Percentiles rank a stretch among this genome's conserved stretches.
Evolutionary conservation across 805 yeast species (phyloP).

Genomic region (Danielozyma ontarioensis): DNA sequence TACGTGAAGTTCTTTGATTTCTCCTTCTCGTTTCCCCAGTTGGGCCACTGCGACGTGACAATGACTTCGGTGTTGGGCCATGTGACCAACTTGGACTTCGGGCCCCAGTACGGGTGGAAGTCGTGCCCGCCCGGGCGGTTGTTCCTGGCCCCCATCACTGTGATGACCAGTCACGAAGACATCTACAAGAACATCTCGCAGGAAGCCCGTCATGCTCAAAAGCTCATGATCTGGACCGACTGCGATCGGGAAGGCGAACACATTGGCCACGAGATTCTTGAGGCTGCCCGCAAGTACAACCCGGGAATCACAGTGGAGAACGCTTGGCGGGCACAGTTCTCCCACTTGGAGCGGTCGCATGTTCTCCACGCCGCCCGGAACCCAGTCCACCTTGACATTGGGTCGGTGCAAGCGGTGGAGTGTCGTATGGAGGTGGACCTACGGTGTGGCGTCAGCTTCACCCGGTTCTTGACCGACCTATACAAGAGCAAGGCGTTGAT

Average conservation of each 20-base stretch:
- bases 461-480: constrained; percentile 66
- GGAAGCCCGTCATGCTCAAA: constrained; percentile 57
- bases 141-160: constrained; percentile 65
- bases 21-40: constrained; percentile 54
- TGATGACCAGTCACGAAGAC: constrained; percentile 34
- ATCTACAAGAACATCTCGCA: constrained; percentile 62
- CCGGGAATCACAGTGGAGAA: constrained; percentile 41
- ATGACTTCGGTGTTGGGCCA: constrained; percentile 96
- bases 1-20: constrained; percentile 80
- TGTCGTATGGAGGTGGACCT: constrained; percentile 85
- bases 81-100: constrained; percentile 60
- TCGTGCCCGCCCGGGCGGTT: constrained; percentile 57
- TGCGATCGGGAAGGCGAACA: constrained; percentile 96
- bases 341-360: constrained; percentile 79
- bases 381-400: constrained; percentile 59
- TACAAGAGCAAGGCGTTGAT: constrained; percentile 32
- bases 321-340: constrained; percentile 72
- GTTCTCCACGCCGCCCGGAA: constrained; percentile 66
- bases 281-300: constrained; percentile 59
- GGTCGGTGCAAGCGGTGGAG: constrained; percentile 76
- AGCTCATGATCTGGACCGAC: constrained; percentile 94
- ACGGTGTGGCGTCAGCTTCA: constrained; percentile 83
- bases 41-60: constrained; percentile 69
- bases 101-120: constrained; percentile 60
- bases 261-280: constrained; percentile 78